Percentiles rank a stretch among this genome's conserved stretches.
Evolutionary conservation across 2,329 filamentous ascomycete species (phyloP).

Genomic region (Lizonia empirigonia): DNA sequence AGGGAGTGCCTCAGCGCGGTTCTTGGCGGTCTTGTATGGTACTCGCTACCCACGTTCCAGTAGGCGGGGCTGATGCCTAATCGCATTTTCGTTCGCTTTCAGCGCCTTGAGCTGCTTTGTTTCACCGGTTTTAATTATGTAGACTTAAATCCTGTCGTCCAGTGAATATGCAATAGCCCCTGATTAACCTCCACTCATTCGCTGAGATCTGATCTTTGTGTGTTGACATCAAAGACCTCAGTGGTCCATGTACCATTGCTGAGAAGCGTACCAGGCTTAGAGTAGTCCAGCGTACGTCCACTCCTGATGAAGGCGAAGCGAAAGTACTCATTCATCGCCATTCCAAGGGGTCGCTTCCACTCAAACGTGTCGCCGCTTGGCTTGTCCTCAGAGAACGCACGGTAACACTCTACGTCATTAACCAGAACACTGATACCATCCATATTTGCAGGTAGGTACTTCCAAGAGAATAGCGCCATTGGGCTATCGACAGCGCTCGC

Average conservation of each 20-base stretch:
- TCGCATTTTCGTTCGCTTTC: conserved; percentile 1
- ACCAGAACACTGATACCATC: conserved; percentile 80
- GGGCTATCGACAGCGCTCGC: conserved; percentile 53
- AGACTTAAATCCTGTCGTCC: background rate
- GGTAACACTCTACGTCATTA: conserved; percentile 76
- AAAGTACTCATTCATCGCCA: conserved; percentile 41
- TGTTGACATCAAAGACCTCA: background rate
- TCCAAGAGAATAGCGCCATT: conserved; percentile 63
- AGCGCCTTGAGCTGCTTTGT: background rate
- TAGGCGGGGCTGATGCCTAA: background rate
- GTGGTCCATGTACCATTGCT: conserved; percentile 38
- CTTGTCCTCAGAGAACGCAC: conserved; percentile 34
- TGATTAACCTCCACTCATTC: background rate
- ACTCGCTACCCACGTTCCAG: background rate
- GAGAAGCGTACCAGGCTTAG: conserved; percentile 33
- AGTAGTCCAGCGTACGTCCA: conserved; percentile 41
- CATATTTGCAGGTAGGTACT: conserved; percentile 53
- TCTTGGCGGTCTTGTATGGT: background rate
- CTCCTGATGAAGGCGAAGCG: conserved; percentile 42
- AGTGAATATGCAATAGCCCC: background rate
- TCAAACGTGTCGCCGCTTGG: conserved; percentile 21
- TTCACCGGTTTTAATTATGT: background rate
- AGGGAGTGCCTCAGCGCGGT: background rate
- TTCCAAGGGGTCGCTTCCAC: conserved; percentile 50
- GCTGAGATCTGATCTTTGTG: background rate